Evolutionary conservation across 2,329 filamentous ascomycete genomes (phyloP).

Genomic region (Ophiocordyceps camponoti-leonardi): DNA sequence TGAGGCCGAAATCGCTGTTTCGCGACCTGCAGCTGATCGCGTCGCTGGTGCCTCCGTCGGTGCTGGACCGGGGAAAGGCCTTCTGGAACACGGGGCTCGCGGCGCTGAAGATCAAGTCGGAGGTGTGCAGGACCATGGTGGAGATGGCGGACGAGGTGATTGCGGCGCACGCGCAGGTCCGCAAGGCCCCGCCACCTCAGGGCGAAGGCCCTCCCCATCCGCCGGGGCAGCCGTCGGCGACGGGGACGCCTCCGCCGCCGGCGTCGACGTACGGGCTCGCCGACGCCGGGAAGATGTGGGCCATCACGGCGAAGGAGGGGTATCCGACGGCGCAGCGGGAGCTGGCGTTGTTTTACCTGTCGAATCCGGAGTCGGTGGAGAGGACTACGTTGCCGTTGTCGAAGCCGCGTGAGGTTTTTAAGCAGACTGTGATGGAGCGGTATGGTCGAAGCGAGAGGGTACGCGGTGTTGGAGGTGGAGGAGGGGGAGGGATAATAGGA

Average conservation of each 20-base stretch:
- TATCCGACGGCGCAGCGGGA: slow-evolving; percentile 72
- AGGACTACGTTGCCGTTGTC: slow-evolving; percentile 71
- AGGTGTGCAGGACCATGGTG: slow-evolving; percentile 67
- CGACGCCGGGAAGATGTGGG: slow-evolving; percentile 78
- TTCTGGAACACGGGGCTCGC: slow-evolving; percentile 86
- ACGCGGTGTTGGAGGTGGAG: slow-evolving; percentile 7
- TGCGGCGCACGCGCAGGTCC: slow-evolving; percentile 45
- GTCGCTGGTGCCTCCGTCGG: slow-evolving; percentile 41
- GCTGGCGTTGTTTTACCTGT: slow-evolving; percentile 82
- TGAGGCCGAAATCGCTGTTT: slow-evolving; percentile 67
- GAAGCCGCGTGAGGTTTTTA: slow-evolving; percentile 77
- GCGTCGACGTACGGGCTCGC: slow-evolving; percentile 51
- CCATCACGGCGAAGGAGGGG: slow-evolving; percentile 86
- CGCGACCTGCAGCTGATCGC: slow-evolving; percentile 64
- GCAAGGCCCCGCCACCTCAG: slow-evolving; percentile 27
- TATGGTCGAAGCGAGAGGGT: slow-evolving; percentile 26
- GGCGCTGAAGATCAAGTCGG: slow-evolving; percentile 73
- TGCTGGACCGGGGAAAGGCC: slow-evolving; percentile 53
- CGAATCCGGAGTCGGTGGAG: slow-evolving; percentile 70
- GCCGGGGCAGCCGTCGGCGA: slow-evolving; percentile 16
- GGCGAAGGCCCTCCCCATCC: slow-evolving; percentile 8
- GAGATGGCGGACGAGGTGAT: slow-evolving; percentile 40
- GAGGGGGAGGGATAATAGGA: slow-evolving; percentile 8
- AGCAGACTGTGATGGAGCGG: slow-evolving; percentile 65
- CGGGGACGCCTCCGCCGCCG: slow-evolving; percentile 26